A percentile compares a stretch with the other conserved stretches of the same genome.
phyloP scores from a whole-genome alignment of 306 rosid species.

The Fragaria vesca region DNA sequence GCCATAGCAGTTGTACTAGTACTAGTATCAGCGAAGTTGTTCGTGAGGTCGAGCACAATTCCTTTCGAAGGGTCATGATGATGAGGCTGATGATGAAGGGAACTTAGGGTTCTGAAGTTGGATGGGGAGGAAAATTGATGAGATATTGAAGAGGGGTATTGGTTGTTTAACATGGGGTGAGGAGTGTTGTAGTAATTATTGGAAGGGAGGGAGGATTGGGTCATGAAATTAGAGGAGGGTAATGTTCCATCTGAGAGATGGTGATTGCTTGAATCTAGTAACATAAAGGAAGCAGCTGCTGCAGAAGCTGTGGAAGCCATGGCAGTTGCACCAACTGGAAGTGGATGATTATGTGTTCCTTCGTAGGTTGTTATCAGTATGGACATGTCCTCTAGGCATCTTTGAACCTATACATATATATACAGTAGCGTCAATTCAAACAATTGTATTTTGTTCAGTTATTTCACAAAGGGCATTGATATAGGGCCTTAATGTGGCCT shows the following conservation, averaged over 20 bases:
- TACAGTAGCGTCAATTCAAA: background rate
- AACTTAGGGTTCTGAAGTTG: slow-evolving; percentile 35
- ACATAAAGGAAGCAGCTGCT: slow-evolving; percentile 58
- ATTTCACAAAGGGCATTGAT: background rate
- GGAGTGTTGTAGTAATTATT: slow-evolving; percentile 23
- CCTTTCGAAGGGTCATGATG: slow-evolving; percentile 59
- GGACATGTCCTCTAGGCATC: slow-evolving; percentile 94
- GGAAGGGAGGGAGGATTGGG: slow-evolving; percentile 32
- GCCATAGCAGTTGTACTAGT: slow-evolving; percentile 16
- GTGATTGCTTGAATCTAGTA: slow-evolving; percentile 55
- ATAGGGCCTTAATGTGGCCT: no score
- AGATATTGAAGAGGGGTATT: slow-evolving; percentile 15
- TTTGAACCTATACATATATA: slow-evolving; percentile 62
- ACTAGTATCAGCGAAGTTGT: slow-evolving; percentile 11
- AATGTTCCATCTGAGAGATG: slow-evolving; percentile 23
- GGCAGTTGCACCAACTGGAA: slow-evolving; percentile 91
- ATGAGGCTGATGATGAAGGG: slow-evolving; percentile 32
- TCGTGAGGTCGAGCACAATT: slow-evolving; percentile 64
- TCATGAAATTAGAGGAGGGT: slow-evolving; percentile 25
- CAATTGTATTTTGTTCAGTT: background rate
- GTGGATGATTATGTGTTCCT: slow-evolving; percentile 95
- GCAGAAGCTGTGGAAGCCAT: slow-evolving; percentile 80
- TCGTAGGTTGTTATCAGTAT: slow-evolving; percentile 92
- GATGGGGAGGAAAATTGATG: slow-evolving; percentile 21
- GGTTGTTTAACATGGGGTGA: slow-evolving; percentile 29